Percentiles rank a stretch among this genome's conserved stretches.
phyloP scores from a whole-genome alignment of 148 eudicot species.

The Rhododendron kiyosumense region DNA sequence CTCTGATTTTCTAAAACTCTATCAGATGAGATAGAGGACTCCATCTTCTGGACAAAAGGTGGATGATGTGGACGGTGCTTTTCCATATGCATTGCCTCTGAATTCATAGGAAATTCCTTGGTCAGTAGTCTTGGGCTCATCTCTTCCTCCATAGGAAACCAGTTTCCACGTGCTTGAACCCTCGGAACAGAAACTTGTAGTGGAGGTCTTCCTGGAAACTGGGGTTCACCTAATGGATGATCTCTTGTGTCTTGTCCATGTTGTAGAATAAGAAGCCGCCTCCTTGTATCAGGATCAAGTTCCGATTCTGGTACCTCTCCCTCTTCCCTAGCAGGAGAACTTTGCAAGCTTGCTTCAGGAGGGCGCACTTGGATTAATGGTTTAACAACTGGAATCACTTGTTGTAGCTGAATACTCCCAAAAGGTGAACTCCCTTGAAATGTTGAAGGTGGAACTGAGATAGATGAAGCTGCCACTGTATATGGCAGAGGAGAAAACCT shows the following conservation, averaged over 20 bases:
- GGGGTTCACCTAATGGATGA: conserved; percentile 43
- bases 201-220: conserved; percentile 55
- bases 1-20: conserved; percentile 57
- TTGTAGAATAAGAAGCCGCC: conserved; percentile 92
- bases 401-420: conserved; percentile 41
- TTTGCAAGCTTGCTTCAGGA: conserved; percentile 58
- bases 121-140: conserved; percentile 52
- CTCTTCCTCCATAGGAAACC: conserved; percentile 78
- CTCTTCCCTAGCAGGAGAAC: conserved; percentile 95
- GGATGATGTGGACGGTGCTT: conserved; percentile 56
- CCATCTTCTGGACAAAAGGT: conserved; percentile 58
- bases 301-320: conserved; percentile 99
- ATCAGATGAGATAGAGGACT: conserved; percentile 45
- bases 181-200: conserved; percentile 53
- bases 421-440: conserved; percentile 49
- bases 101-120: conserved; percentile 41
- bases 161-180: conserved; percentile 60
- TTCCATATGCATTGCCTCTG: conserved; percentile 53
- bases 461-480: conserved; percentile 39
- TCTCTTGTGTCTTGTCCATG: conserved; percentile 88
- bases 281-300: conserved; percentile 94
- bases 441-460: conserved; percentile 38
- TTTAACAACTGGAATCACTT: conserved; percentile 44
- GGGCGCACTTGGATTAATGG: conserved; percentile 49
- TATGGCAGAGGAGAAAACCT: conserved; percentile 51